Evolutionary conservation across 2,329 filamentous ascomycete species (phyloP), one percentile per base, ranked within the genome.

Genomic region (Aspergillus piperis): DNA sequence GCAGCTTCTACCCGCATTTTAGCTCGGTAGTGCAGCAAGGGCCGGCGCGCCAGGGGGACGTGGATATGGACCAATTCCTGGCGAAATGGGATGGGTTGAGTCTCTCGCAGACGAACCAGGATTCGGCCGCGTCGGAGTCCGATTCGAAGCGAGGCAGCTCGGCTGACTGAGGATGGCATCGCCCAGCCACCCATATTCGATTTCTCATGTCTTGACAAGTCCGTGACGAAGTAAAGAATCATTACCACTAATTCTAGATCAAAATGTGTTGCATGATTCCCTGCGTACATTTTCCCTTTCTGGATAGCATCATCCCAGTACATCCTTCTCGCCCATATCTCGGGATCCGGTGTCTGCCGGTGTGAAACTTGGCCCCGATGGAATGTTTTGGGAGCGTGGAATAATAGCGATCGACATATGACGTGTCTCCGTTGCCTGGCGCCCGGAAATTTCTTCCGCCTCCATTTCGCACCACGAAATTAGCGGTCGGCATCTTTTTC

Each of bases 71-170:
- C 49, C 62, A 60, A 38, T 69, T 73, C 57, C 55, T 74, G 19
- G 64, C 70, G 49, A 73, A 73, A 56, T 74, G 70, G 69, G 69
- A 69, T 50, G 57, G 62, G 21, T 25, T 72, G 25, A 57, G n/a
- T 10, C 44, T 66, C 10, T 51, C 19, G 4, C 57, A 63, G 39
- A 17, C 13, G 10, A 8, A 17, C 15, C 47, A 17, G 15, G 25
- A 13, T 30, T 11, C 21, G 21, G 21, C 19, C 11, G 13, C 42
- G 11, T 49, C 44, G 23, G 44, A 49, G 44, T 23, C 19, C 13
- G 23, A 17, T 10, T 17, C 23, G 44, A 49, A 49, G 44, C 23
- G 44, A 25, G 23, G 44, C 44, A 49, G 44, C n/a, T 25, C 21
- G 6, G 6, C 44, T 7, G 44, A 49, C 8, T 15, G 21, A 17